Conservation (phyloP, 176 grass and related monocot genomes). For the Secale cereale region DNA sequence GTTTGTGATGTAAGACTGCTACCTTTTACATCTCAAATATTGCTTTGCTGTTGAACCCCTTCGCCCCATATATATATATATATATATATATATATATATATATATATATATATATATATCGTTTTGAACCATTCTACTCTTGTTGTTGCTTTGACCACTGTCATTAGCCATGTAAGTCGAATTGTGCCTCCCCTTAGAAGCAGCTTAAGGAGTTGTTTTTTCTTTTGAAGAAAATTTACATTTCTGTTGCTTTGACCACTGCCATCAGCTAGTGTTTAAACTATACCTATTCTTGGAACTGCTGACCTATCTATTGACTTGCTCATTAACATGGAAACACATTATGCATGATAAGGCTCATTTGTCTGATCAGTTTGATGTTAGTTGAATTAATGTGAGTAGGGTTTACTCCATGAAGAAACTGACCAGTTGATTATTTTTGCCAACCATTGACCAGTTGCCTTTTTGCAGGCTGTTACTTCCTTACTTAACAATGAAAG, state of each 20-base stretch:
- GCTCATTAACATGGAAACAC: background rate
- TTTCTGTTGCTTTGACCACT: background rate
- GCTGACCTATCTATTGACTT: background rate
- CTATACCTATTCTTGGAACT: background rate
- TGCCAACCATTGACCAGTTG: constrained; percentile 17
- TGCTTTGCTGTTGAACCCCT: background rate
- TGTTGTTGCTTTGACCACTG: background rate
- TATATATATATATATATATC: background rate
- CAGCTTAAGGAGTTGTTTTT: background rate
- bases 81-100: no score
- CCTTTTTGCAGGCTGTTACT: constrained; percentile 64
- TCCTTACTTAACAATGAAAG: constrained; percentile 90
- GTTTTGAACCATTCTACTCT: background rate
- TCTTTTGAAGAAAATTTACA: background rate
- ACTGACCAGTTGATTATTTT: constrained; percentile 2
- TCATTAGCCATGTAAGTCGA: background rate
- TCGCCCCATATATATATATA: no score
- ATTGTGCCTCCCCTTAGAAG: background rate
- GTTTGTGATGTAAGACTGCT: background rate
- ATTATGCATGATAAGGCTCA: background rate
- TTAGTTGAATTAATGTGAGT: constrained; percentile 8
- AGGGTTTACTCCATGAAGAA: background rate
- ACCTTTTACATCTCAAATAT: background rate
- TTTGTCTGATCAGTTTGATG: constrained; percentile 6
- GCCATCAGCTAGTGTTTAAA: constrained; percentile 2